A percentile compares a stretch with the other conserved stretches of the same genome.
These are phyloP conservation scores for Hibiscus trionum DNA, from an alignment of 345 rosid species.

Conservation along the genomic window DNA sequence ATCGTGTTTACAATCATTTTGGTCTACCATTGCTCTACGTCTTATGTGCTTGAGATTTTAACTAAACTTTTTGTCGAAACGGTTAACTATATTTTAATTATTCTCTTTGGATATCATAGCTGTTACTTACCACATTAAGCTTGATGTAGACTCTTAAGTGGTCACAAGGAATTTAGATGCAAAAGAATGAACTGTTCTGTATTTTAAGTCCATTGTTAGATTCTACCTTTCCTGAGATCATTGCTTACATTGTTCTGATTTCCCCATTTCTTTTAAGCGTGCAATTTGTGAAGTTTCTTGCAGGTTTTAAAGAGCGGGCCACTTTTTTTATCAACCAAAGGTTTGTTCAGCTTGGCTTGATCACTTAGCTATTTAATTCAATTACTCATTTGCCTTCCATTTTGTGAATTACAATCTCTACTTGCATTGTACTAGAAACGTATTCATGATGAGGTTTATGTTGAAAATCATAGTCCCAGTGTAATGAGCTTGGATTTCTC, in stretches of 20 bases:
- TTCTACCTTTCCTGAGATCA: background rate
- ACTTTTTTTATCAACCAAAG: slow-evolving; percentile 72
- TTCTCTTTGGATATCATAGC: background rate
- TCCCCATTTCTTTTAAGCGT: background rate
- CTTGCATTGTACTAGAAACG: background rate
- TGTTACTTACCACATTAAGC: background rate
- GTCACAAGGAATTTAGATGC: background rate
- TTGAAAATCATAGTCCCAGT: background rate
- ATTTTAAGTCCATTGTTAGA: slow-evolving; percentile 7
- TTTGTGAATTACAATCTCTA: background rate
- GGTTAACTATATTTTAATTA: background rate
- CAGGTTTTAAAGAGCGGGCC: slow-evolving; percentile 90
- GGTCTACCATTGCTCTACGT: background rate
- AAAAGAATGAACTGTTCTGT: background rate
- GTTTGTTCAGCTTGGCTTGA: slow-evolving; percentile 22
- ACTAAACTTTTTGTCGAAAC: background rate
- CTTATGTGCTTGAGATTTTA: background rate
- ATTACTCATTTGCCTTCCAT: slow-evolving; percentile 1
- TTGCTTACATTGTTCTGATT: background rate
- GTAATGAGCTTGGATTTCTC: background rate
- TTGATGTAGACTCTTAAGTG: background rate
- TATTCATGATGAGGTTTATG: background rate
- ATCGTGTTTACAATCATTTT: background rate
- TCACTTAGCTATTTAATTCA: background rate
- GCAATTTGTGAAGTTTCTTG: slow-evolving; percentile 8